Percentiles rank a stretch among this genome's conserved stretches.
phyloP scores from a whole-genome alignment of 305 asterid genomes.

The Fraxinus greggii region DNA sequence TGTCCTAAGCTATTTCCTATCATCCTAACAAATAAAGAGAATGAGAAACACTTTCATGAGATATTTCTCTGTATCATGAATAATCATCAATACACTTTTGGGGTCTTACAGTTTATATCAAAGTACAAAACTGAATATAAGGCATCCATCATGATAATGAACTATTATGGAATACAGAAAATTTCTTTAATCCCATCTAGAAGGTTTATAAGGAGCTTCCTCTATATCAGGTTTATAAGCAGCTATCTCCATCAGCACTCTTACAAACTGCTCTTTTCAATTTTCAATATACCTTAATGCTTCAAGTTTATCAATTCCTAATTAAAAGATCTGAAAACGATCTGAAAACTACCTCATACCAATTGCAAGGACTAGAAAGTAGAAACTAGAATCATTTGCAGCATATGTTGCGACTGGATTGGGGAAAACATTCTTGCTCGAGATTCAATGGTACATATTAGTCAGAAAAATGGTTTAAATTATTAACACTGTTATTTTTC shows the following conservation, averaged over 20 bases:
- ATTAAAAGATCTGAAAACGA: not conserved
- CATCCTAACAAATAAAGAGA: not conserved
- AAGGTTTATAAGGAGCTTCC: not conserved
- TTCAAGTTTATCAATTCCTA: not conserved
- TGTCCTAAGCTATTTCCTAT: not conserved
- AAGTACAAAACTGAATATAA: not conserved
- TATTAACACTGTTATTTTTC: not conserved
- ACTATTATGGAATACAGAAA: not conserved
- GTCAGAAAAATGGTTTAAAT: not conserved
- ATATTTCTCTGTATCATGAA: not conserved
- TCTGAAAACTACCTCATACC: not conserved
- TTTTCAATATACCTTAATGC: not conserved
- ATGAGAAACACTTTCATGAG: not conserved
- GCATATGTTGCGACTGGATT: not conserved
- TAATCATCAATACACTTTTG: not conserved
- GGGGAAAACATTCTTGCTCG: not conserved
- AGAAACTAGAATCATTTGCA: not conserved
- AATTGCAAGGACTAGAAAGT: not conserved
- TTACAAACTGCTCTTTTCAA: not conserved
- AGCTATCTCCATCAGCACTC: not conserved
- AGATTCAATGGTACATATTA: not conserved
- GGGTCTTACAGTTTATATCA: not conserved
- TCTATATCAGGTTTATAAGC: not conserved
- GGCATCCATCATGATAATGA: not conserved
- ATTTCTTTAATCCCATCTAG: not conserved